Evolutionary conservation across 257 asterid genomes (phyloP).

Genomic region (Solanum medicagineum): DNA sequence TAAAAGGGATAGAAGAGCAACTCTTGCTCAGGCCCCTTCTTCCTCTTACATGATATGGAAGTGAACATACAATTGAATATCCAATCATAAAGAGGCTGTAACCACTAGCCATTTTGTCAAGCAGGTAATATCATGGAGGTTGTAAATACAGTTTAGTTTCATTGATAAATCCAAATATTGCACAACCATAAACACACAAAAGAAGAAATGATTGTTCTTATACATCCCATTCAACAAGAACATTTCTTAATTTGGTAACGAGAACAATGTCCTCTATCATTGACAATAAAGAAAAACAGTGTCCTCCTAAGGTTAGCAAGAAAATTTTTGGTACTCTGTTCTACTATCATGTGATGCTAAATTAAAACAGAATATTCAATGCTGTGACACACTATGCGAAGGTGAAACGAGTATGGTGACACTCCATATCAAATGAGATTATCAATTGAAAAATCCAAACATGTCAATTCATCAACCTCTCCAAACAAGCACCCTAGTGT

Average conservation of each 20-base stretch:
- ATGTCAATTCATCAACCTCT: background rate
- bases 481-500: background rate
- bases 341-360: background rate
- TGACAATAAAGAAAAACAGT: background rate
- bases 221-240: background rate
- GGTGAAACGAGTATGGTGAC: background rate
- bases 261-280: background rate
- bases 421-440: background rate
- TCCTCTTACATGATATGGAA: background rate
- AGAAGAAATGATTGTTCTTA: background rate
- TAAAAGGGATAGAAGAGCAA: background rate
- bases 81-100: background rate
- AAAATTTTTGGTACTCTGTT: background rate
- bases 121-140: background rate
- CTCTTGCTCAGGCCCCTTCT: background rate
- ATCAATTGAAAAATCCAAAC: background rate
- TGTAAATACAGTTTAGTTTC: background rate
- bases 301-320: background rate
- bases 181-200: background rate
- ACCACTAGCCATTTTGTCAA: background rate
- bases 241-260: background rate
- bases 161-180: background rate
- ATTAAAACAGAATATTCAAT: background rate
- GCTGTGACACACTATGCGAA: background rate
- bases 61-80: background rate